A percentile compares a stretch with the other conserved stretches of the same genome.
Evolutionary conservation across 352 stramenopile genomes (phyloP).

Genomic region (Globisporangium uncinulatum): DNA sequence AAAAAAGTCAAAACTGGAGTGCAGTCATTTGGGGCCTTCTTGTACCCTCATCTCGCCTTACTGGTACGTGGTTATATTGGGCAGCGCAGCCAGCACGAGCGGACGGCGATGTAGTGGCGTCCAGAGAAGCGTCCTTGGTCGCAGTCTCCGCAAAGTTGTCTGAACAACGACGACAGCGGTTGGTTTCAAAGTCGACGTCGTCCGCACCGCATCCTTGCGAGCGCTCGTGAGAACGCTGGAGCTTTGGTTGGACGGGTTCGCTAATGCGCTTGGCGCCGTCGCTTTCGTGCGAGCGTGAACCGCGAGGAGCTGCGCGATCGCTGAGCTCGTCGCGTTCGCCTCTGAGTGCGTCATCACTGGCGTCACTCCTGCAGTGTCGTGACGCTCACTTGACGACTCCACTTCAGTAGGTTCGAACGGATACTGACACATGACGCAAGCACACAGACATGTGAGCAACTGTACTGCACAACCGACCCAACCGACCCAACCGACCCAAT

Average conservation of each 20-base stretch:
- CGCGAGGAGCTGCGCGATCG: constrained; percentile 23
- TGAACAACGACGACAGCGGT: not conserved
- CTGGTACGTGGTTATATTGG: not conserved
- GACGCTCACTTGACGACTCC: constrained; percentile 2
- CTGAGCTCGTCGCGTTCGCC: constrained; percentile 17
- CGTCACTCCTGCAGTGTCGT: not conserved
- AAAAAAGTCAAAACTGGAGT: too few relatives aligned
- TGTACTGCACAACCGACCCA: not conserved
- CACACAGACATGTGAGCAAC: not conserved
- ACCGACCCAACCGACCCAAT: not conserved
- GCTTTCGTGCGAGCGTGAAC: constrained; percentile 9
- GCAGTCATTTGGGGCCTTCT: too few relatives aligned
- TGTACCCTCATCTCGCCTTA: too few relatives aligned
- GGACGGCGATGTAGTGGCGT: constrained; percentile 20
- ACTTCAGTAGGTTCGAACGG: constrained; percentile 13
- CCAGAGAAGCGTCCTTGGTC: constrained; percentile 12
- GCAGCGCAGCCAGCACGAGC: not conserved
- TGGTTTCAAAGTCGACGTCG: not conserved
- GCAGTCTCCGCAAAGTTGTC: not conserved
- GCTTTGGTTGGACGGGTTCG: not conserved
- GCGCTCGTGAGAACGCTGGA: not conserved
- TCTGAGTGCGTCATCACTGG: not conserved
- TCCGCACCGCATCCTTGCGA: not conserved
- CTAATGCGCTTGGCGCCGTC: not conserved
- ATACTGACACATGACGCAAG: constrained; percentile 4